These are phyloP conservation scores for Cryptosporidium ubiquitum DNA, from an alignment of 169 alveolate genomes.

Conservation along the genomic window DNA sequence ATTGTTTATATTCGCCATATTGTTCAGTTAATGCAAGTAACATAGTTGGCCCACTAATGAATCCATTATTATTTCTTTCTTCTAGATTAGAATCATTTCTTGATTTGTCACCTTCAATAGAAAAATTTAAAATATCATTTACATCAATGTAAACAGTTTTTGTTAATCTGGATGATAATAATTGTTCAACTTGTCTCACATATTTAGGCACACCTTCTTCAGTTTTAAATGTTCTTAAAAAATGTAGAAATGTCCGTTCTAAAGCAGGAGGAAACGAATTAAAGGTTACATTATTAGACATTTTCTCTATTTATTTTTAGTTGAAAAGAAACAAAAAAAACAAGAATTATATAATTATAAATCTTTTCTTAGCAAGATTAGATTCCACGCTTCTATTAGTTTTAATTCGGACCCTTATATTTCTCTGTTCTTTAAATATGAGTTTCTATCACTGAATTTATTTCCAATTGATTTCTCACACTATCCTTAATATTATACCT, in stretches of 20 bases:
- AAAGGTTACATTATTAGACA: constrained; percentile 2
- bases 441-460: not conserved
- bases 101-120: not conserved
- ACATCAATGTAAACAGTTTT: constrained; percentile 45
- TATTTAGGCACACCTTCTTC: constrained; percentile 39
- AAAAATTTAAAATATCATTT: constrained; percentile 35
- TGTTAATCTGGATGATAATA: constrained; percentile 40
- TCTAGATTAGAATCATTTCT: not conserved
- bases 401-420: not conserved
- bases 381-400: not conserved
- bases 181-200: constrained; percentile 58
- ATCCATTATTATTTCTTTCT: not conserved
- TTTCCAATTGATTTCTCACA: not conserved
- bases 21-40: constrained; percentile 40
- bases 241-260: constrained; percentile 55
- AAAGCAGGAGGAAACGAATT: constrained; percentile 20
- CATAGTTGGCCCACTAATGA: constrained; percentile 48
- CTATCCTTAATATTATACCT: not conserved
- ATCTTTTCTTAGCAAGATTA: not conserved
- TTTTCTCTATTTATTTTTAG: not conserved
- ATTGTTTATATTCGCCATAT: constrained; percentile 41
- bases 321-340: constrained; percentile 1
- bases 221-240: constrained; percentile 25
- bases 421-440: not conserved
- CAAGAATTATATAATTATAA: not conserved